Evolutionary conservation across 257 asterid genomes (phyloP), one percentile per base, ranked within the genome.

Genomic region (Datura wrightii): DNA sequence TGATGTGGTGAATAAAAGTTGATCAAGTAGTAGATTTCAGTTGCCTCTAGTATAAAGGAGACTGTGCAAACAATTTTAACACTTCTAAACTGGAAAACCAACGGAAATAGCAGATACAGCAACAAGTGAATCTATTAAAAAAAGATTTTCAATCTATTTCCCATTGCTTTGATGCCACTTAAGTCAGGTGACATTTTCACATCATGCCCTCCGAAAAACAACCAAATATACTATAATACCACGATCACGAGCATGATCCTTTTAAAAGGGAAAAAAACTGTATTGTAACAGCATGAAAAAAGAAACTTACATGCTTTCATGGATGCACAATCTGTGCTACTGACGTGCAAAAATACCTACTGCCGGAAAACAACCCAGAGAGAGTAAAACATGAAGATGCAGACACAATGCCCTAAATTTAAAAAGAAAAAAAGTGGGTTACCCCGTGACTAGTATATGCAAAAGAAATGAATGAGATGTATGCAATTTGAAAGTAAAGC

Each of bases 391-490:
- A 69, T 62, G 74, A 80, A 84, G 88, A 84, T 72, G 84, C 80
- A 89, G 79, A 85, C 90, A 79, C 79, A 74, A 83, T 83, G 72
- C 83, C 74, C 72, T 82, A 50, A 84, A 85, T 39, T 39, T 39
- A 53, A 83, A 58, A 46, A 3, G 13, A 13, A 13, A 50, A 54
- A 54, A 41, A 69, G 85, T 44, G 54, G 83, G 85, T 82, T 62
- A 81, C 55, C 80, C 87, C 90, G 8, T 44, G 82, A 85, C 80
- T 86, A 82, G 87, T 87, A 65, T 67, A 80, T 67, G 87, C 86
- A 83, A 86, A 53, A 80, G 88, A 87, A 89, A 89, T 87, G 90
- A 87, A 88, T 86, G 92, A 84, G 87, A 87, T n/a, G 88, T 89
- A 91, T 87, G 94, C 92, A 87, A 87, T 56, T 83, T 83, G 86